Conservation (phyloP, 2,329 filamentous ascomycete genomes). For the Ophiobolus disseminans region DNA sequence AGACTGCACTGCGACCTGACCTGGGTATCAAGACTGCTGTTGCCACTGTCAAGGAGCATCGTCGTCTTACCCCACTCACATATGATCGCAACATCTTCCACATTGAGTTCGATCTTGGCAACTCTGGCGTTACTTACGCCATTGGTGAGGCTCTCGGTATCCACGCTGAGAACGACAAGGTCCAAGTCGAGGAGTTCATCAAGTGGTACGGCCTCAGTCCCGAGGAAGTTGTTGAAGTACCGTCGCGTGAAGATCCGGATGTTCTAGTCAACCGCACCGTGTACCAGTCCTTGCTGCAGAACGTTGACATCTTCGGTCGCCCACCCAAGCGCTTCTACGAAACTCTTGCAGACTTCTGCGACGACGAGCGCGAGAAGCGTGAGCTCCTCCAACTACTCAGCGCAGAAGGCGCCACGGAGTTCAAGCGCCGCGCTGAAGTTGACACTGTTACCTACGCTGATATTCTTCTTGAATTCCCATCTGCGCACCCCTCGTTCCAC, state of each 20-base stretch:
- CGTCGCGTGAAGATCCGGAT: conserved; percentile 77
- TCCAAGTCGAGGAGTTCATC: conserved; percentile 84
- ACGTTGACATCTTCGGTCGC: conserved; percentile 95
- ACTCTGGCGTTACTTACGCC: conserved; percentile 91
- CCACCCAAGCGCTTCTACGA: conserved; percentile 99
- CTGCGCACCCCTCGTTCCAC: conserved; percentile 85
- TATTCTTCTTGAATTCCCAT: conserved; percentile 85
- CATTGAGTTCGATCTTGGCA: conserved; percentile 95
- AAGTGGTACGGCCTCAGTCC: conserved; percentile 84
- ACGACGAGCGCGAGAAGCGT: conserved; percentile 81
- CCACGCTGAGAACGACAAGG: conserved; percentile 89
- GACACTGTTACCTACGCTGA: conserved; percentile 93
- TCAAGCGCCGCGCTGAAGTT: conserved; percentile 89
- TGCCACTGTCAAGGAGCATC: conserved; percentile 93
- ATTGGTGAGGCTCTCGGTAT: conserved; percentile 97
- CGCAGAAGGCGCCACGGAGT: conserved; percentile 82
- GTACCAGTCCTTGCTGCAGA: conserved; percentile 89
- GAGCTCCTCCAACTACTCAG: conserved; percentile 75
- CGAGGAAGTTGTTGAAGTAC: conserved; percentile 87
- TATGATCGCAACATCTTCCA: conserved; percentile 99
- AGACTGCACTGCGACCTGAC: conserved; percentile 79
- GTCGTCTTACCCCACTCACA: conserved; percentile 81
- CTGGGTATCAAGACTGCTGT: conserved; percentile 84
- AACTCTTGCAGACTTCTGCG: conserved; percentile 82
- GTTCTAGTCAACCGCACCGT: conserved; percentile 88